Percentiles rank a stretch among this genome's conserved stretches.
These are phyloP conservation scores for Selaginella moellendorffii DNA, from an alignment of 75 land plant species.

Conservation along the genomic window DNA sequence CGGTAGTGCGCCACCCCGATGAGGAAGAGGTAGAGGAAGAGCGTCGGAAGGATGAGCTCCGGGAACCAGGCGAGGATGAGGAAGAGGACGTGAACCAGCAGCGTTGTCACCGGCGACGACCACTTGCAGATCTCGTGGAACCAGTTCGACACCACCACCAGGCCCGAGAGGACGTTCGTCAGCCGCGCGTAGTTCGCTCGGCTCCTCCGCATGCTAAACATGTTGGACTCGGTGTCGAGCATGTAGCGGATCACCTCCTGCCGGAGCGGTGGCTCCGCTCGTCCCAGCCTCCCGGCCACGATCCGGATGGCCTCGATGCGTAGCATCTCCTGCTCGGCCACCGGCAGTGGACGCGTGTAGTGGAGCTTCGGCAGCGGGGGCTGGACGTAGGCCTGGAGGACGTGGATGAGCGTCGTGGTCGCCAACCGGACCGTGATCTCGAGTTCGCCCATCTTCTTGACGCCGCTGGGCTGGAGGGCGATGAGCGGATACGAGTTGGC, in stretches of 20 bases:
- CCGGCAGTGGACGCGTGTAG: background rate
- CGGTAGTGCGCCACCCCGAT: background rate
- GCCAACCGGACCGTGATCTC: constrained; percentile 1
- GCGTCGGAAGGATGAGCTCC: background rate
- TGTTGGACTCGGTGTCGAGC: constrained; percentile 7
- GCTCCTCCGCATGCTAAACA: constrained; percentile 8
- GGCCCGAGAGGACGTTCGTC: background rate
- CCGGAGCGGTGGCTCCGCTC: constrained; percentile 3
- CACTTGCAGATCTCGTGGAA: constrained; percentile 3
- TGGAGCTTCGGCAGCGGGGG: background rate
- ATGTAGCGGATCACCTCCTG: background rate
- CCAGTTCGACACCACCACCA: constrained; percentile 4
- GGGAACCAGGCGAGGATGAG: background rate
- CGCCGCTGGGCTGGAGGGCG: background rate
- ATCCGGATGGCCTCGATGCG: constrained; percentile 4
- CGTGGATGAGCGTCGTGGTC: background rate
- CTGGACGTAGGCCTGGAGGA: background rate
- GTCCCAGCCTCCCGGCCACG: background rate
- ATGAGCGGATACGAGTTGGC: constrained; percentile 7
- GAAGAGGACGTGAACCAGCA: constrained; percentile 4
- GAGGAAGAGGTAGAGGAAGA: background rate
- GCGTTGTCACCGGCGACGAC: background rate
- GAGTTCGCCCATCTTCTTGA: constrained; percentile 7
- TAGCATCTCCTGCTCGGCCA: background rate
- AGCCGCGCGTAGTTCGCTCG: background rate